phyloP scores from a whole-genome alignment of 768 basidiomycete genomes.

The Boletus subparvulus region DNA sequence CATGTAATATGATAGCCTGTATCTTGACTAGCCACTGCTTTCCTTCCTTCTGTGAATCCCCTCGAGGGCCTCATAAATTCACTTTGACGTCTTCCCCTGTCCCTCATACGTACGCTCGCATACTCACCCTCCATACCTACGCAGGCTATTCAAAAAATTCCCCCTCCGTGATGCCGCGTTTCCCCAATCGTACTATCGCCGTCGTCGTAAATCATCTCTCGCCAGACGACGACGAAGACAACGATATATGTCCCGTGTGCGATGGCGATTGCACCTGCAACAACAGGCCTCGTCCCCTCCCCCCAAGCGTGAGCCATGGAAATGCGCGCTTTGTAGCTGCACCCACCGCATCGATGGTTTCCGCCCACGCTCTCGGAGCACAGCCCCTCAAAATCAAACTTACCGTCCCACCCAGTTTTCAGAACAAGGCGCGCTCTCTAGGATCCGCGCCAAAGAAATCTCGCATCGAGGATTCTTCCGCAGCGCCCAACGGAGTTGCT shows the following conservation, averaged over 20 bases:
- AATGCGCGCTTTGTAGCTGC: slow-evolving; percentile 39
- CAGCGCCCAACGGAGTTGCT: slow-evolving; percentile 42
- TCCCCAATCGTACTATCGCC: slow-evolving; percentile 68
- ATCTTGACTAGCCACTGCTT: slow-evolving; percentile 8
- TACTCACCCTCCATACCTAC: slow-evolving; percentile 20
- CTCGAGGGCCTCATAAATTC: slow-evolving; percentile 27
- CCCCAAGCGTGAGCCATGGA: slow-evolving; percentile 33
- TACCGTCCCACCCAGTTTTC: slow-evolving; percentile 57
- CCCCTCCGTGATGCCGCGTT: slow-evolving; percentile 63
- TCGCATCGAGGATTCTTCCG: slow-evolving; percentile 22
- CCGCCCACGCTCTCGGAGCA: slow-evolving; percentile 29
- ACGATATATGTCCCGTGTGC: slow-evolving; percentile 88
- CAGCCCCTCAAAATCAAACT: slow-evolving; percentile 69
- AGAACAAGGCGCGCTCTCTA: slow-evolving; percentile 41
- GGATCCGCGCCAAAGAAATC: slow-evolving; percentile 31
- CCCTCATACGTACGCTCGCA: slow-evolving; percentile 23
- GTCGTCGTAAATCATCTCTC: slow-evolving; percentile 38
- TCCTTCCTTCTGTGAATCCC: slow-evolving; percentile 24
- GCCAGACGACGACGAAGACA: slow-evolving; percentile 70
- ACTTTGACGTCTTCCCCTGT: slow-evolving; percentile 23
- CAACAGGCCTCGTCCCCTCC: slow-evolving; percentile 42
- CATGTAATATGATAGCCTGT: slow-evolving; percentile 37
- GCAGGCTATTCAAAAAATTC: slow-evolving; percentile 48
- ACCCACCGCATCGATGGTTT: slow-evolving; percentile 37
- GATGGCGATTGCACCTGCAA: slow-evolving; percentile 84